Evolutionary conservation across 208 protist genomes (phyloP).

Genomic region (Crithidia thermophila): DNA sequence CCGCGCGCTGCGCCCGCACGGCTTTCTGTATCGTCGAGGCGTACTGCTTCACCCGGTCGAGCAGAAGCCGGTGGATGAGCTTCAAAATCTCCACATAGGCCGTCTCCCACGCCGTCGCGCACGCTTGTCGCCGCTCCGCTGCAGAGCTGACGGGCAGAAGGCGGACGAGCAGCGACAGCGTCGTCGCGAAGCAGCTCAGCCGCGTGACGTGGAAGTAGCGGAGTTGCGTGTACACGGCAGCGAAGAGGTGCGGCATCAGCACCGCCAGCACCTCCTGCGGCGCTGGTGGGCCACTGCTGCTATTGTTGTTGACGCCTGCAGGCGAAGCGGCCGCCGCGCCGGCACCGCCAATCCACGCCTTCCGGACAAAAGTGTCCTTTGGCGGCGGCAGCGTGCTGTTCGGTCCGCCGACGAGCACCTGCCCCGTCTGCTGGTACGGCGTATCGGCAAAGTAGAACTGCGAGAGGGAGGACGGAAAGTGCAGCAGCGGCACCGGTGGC

Average conservation of each 20-base stretch:
- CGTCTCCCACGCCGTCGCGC: neutral
- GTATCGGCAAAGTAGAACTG: conserved; percentile 33
- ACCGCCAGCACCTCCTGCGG: conserved; percentile 3
- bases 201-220: conserved; percentile 34
- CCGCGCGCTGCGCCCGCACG: conserved; percentile 13
- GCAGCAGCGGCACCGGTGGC: neutral
- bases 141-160: conserved; percentile 1
- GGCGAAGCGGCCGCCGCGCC: neutral
- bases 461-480: conserved; percentile 18
- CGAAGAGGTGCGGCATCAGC: conserved; percentile 23
- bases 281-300: neutral
- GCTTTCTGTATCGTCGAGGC: conserved; percentile 22
- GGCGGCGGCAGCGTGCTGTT: conserved; percentile 13
- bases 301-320: neutral
- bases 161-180: conserved; percentile 21
- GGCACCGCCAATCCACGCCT: conserved; percentile 6
- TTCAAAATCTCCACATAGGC: conserved; percentile 26
- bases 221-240: conserved; percentile 25
- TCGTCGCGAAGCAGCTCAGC: conserved; percentile 22
- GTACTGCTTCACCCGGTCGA: conserved; percentile 33
- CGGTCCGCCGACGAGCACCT: conserved; percentile 23
- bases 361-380: conserved; percentile 24
- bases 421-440: conserved; percentile 31
- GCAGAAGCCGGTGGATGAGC: conserved; percentile 26
- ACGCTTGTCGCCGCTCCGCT: neutral